Base-by-base conservation (phyloP, 441 rosid genomes). In the Jatropha multifida region DNA sequence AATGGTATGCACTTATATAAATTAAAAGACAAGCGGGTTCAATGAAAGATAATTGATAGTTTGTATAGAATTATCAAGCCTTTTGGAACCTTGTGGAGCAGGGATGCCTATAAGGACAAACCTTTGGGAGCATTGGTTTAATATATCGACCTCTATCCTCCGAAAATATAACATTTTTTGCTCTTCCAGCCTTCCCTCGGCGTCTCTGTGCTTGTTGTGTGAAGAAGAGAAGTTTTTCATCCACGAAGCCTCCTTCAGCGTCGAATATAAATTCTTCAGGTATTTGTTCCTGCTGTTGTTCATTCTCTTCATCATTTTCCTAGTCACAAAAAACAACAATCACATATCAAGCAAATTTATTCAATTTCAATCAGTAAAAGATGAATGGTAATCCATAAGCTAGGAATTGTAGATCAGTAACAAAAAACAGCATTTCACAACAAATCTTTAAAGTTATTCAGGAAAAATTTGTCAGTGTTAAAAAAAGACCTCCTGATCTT, bases 71-170 rank as follows among this genome's bases (percentile, higher is more conserved):
- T 51, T 76, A 32, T 62, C 27, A 40, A 40, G 48, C 56, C 13
- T 38, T 65, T 68, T 65, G 37, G 26, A 70, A 77, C 55, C 72
- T 78, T 44, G 68, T 59, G 61, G 3, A 49, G 32, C 15, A 58
- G 74, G 44, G 56, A 38, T 70, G 49, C 40, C 42, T 18, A 56
- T 9, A 32, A 66, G 66, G 55, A 67, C 79, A 76, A 78, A 94
- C 99, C 98, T 94, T 96, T 58, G 99, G 98, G 76, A 96, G 92
- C 97, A 96, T 96, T 79, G 99, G 96, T 86, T 96, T 96, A 62
- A 93, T 89, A 79, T 96, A 94, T 80, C 97, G 94, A 69, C 98
- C 99, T 85, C 99, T 90, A 71, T 96, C 98, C 91, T 96, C 98
- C 2, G 99, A 96, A 82, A 92, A 94, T 76, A 96, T 96, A 76